A percentile compares a stretch with the other conserved stretches of the same genome.
phyloP scores from a whole-genome alignment of 208 protist genomes.

The Leishmania tropica region DNA sequence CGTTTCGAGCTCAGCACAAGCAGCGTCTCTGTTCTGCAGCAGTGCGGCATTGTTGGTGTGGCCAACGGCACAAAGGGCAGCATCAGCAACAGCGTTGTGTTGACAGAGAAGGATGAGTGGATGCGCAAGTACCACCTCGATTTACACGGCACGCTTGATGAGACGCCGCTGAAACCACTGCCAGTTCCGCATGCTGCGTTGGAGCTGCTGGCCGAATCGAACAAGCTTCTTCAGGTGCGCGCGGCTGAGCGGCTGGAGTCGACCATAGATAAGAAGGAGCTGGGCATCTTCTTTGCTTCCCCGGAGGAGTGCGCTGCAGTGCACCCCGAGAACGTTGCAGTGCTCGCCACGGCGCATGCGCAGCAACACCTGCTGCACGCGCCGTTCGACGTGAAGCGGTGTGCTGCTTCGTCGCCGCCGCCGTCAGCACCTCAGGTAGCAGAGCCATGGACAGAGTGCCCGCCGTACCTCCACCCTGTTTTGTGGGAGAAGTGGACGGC shows the following conservation, averaged over 20 bases:
- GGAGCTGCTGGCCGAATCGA: slow-evolving; percentile 35
- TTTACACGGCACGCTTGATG: slow-evolving; percentile 49
- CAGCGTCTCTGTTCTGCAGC: slow-evolving; percentile 34
- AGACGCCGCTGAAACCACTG: slow-evolving; percentile 45
- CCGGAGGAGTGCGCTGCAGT: slow-evolving; percentile 44
- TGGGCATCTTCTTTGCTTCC: slow-evolving; percentile 44
- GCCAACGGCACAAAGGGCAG: not conserved
- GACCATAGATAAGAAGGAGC: slow-evolving; percentile 30
- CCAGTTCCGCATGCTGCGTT: slow-evolving; percentile 30
- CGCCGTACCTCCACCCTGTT: slow-evolving; percentile 63
- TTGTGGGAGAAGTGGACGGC: slow-evolving; percentile 77
- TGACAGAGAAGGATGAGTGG: slow-evolving; percentile 50
- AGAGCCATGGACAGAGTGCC: slow-evolving; percentile 23
- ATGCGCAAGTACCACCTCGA: slow-evolving; percentile 74
- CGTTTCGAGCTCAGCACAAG: slow-evolving; percentile 39
- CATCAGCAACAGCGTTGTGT: not conserved
- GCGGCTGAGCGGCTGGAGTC: slow-evolving; percentile 13
- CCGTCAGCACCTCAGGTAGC: not conserved
- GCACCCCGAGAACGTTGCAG: slow-evolving; percentile 50
- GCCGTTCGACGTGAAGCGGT: slow-evolving; percentile 44
- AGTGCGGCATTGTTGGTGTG: slow-evolving; percentile 47
- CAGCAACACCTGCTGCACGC: slow-evolving; percentile 50
- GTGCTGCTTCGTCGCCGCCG: not conserved
- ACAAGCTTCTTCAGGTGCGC: slow-evolving; percentile 27
- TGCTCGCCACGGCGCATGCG: slow-evolving; percentile 55